Evolutionary conservation across 164 flowering plant genomes (phyloP), one percentile per base, ranked within the genome.

Genomic region (Paratinospora sagittata): DNA sequence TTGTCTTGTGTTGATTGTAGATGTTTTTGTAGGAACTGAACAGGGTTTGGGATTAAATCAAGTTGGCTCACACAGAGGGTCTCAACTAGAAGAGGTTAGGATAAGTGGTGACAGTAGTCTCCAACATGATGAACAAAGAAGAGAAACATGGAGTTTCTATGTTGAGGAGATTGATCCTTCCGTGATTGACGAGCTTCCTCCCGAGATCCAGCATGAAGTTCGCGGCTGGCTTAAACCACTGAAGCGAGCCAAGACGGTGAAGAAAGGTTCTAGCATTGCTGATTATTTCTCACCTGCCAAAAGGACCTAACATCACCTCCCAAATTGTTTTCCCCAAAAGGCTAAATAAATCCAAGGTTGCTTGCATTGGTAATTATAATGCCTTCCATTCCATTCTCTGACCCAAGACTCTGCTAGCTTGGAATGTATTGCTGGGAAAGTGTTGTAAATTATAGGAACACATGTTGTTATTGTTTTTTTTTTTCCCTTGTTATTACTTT

Each of bases 141-240:
- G 71, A 63, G 81, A 76, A 68, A 26, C 69, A 62, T 90, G 95
- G 92, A 74, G 72, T 57, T 83, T 85, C 81, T 85, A 79, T 52
- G 66, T 81, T 24, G 89, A 89, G 68, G 97, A 92, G 72, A 90
- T 92, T 73, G 98, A 95, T 65, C 89, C 85, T 39, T 77, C 86
- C 11, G 87, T 92, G 36, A 74, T 95, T 39, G 81, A 86, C 70
- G 97, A 95, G 76, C 81, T 95, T 27, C 97, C 98, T 1, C 76
- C 70, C 1, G 92, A 92, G 78, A 86, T 95, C 66, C 97, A 89
- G 75, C 78, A 78, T 66, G 97, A 95, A 79, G 69, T 92, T 9
- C 81, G 80, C 6, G 81, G 83, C 24, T 86, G 85, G 87, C 75
- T 95, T 41, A 86, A 80, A 30, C 90, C 97, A 63, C 84, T 68